Conservation (phyloP, 768 basidiomycete species). For the Dictyophora rubrovolvata region DNA sequence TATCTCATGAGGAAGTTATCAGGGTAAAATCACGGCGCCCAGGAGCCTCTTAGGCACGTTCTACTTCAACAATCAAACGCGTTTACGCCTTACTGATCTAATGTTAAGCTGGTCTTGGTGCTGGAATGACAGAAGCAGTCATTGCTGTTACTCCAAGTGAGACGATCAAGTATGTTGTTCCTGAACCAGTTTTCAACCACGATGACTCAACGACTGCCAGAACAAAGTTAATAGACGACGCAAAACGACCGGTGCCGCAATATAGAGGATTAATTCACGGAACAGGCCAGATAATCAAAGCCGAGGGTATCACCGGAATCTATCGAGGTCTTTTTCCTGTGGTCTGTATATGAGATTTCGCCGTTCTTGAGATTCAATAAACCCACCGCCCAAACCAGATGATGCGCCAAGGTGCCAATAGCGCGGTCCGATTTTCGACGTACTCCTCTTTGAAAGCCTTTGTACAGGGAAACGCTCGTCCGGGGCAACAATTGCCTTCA, state of each 20-base stretch:
- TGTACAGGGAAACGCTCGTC: constrained; percentile 72
- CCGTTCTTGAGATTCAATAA: neutral
- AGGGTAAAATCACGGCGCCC: constrained; percentile 89
- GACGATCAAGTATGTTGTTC: constrained; percentile 79
- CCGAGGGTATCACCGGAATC: constrained; percentile 77
- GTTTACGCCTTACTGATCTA: neutral
- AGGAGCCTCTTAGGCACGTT: constrained; percentile 67
- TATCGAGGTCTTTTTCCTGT: constrained; percentile 93
- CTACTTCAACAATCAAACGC: constrained; percentile 4
- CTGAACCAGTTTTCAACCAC: neutral
- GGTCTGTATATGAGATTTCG: constrained; percentile 35
- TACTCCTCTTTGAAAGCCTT: constrained; percentile 92
- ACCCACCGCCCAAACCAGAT: constrained; percentile 39
- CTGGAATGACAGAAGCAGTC: constrained; percentile 86
- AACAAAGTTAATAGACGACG: constrained; percentile 94
- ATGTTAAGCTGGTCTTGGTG: constrained; percentile 59
- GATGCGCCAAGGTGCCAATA: constrained; percentile 97
- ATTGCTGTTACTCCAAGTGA: constrained; percentile 96
- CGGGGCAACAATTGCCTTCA: constrained; percentile 76
- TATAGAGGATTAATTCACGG: constrained; percentile 86
- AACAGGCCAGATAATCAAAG: constrained; percentile 62
- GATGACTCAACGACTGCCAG: constrained; percentile 31
- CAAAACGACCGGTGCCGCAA: constrained; percentile 72
- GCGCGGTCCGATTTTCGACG: constrained; percentile 90
- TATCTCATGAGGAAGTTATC: constrained; percentile 4